Evolutionary conservation across 305 asterid species (phyloP).

Genomic region (Solanum hybrid): DNA sequence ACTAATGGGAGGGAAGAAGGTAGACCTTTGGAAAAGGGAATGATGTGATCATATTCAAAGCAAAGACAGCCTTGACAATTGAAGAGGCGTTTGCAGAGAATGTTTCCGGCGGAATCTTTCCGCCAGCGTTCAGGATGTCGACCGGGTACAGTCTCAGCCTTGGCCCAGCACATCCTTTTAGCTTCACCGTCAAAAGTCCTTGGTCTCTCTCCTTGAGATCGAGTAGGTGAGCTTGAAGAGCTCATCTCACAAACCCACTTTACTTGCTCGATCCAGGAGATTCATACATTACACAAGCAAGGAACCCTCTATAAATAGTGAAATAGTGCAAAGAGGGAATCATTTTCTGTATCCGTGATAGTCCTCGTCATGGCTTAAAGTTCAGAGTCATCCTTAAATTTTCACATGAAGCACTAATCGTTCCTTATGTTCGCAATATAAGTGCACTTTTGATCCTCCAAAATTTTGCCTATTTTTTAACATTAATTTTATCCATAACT

Average conservation of each 20-base stretch:
- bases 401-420: too few relatives aligned
- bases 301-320: background rate
- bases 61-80: constrained; percentile 93
- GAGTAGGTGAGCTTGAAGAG: background rate
- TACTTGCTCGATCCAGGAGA: background rate
- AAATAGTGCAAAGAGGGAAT: background rate
- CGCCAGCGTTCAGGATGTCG: constrained; percentile 99
- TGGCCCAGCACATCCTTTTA: constrained; percentile 66
- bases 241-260: background rate
- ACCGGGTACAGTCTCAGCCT: constrained; percentile 70
- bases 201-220: constrained; percentile 37
- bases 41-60: constrained; percentile 88
- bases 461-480: too few relatives aligned
- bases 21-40: constrained; percentile 86
- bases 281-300: background rate
- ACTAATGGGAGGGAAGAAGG: background rate
- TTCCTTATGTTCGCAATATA: too few relatives aligned
- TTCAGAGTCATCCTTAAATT: too few relatives aligned
- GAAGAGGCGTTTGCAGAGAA: constrained; percentile 85
- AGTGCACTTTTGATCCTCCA: too few relatives aligned
- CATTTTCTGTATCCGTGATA: background rate
- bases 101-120: constrained; percentile 87
- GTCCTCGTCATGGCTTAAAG: too few relatives aligned
- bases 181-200: constrained; percentile 63
- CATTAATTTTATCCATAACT: too few relatives aligned